Evolutionary conservation across 1,139 yeast genomes (phyloP), one percentile per base, ranked within the genome.

Genomic region (Insectozyma bohioensis): DNA sequence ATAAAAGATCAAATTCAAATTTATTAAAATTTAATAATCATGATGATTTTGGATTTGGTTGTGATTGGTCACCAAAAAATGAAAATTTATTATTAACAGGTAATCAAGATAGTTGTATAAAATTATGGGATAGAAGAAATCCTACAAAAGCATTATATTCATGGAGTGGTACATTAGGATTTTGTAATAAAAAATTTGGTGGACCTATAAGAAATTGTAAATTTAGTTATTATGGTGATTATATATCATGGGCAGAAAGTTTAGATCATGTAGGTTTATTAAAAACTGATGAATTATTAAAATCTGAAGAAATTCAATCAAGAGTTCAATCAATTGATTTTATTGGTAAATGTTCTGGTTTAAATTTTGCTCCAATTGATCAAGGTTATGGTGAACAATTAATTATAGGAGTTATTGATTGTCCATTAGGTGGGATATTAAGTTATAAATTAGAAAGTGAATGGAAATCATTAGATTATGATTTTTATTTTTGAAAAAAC

Each of bases 291-390:
- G n/a, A n/a, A n/a, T n/a, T n/a, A n/a, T n/a, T n/a, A n/a, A n/a
- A n/a, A n/a, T n/a, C n/a, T 20, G 36, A n/a, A n/a, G 41, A 11
- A 7, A 40, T 49, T 12, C 53, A 49, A 11, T 26, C 39, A 6
- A 45, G 66, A 30, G 63, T 70, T 20, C 84, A 79, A 48, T 58
- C 68, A 3, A 63, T 79, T 12, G 74, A 73, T 22, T 66, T 73
- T 41, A 67, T 78, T 48, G 85, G 85, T 0, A 78, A 77, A 42
- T 68, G 80, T 40, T 67, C 76, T 2, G 85, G 85, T 1, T 57
- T 77, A 30, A 70, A 65, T 33, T 74, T 76, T 45, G 61, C 67
- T n/a, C 64, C 65, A 3, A 53, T 61, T 7, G 74, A 67, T 20
- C 60, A 60, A 37, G 75, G 71, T 2, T 56, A 58, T 34, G 75